These are phyloP conservation scores for Trichodelitschia bisporula DNA, from an alignment of 495 filamentous ascomycete species.

Conservation along the genomic window DNA sequence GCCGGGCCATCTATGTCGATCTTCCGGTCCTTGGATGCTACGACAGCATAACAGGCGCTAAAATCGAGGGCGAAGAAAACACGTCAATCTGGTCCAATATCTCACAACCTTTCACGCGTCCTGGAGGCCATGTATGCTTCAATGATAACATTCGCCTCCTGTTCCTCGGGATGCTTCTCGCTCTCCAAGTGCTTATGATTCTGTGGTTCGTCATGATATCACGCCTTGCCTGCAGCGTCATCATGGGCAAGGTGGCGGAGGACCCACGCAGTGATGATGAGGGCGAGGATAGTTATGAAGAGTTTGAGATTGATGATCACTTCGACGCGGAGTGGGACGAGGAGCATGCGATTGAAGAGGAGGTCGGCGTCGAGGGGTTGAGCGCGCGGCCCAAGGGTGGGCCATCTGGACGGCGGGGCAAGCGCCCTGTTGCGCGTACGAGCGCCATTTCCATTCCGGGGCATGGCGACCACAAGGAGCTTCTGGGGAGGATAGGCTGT, in stretches of 20 bases:
- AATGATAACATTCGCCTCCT: slow-evolving; percentile 40
- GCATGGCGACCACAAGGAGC: slow-evolving; percentile 15
- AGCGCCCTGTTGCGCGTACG: slow-evolving; percentile 4
- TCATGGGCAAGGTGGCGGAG: slow-evolving; percentile 56
- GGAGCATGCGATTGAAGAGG: slow-evolving; percentile 5
- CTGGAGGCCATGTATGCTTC: slow-evolving; percentile 52
- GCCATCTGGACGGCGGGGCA: slow-evolving; percentile 3
- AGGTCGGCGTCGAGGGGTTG: neutral
- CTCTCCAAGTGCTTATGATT: slow-evolving; percentile 55
- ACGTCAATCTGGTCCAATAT: slow-evolving; percentile 33
- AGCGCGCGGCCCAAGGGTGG: slow-evolving; percentile 1
- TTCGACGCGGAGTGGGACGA: slow-evolving; percentile 4
- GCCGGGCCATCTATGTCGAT: slow-evolving; percentile 60
- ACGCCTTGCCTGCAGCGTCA: slow-evolving; percentile 47
- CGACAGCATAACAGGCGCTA: slow-evolving; percentile 25
- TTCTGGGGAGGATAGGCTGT: slow-evolving; percentile 15
- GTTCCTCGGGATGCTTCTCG: slow-evolving; percentile 52
- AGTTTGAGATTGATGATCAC: slow-evolving; percentile 33
- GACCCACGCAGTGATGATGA: slow-evolving; percentile 79
- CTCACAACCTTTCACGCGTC: slow-evolving; percentile 40
- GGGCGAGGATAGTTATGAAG: slow-evolving; percentile 35
- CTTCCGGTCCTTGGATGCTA: slow-evolving; percentile 45
- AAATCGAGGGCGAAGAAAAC: slow-evolving; percentile 18
- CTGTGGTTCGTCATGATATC: slow-evolving; percentile 83
- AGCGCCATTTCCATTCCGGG: slow-evolving; percentile 14